Evolutionary conservation across 2,329 filamentous ascomycete genomes (phyloP), one percentile per base, ranked within the genome.

Genomic region (Cladosporium colombiae): DNA sequence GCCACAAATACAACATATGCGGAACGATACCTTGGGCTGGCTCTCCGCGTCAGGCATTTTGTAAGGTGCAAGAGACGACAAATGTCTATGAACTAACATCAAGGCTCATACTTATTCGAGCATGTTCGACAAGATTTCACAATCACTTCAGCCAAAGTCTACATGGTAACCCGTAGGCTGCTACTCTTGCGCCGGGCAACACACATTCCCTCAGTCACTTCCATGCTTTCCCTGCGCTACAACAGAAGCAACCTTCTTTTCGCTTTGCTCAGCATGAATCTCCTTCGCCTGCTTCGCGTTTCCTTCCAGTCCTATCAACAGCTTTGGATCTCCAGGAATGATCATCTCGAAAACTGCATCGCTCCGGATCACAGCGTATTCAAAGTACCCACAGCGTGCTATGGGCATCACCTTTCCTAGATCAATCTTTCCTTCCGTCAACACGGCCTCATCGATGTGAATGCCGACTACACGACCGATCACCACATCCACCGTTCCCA

Each of bases 301-400:
- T 10, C 76, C 76, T 62, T 78, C 76, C 59, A 78, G 65, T 13
- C 74, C 76, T 10, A 73, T 71, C 60, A 75, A 64, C 65, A 73
- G 60, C 66, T 74, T 72, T 56, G 72, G 71, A 71, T 77, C 74
- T 7, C 76, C 76, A 1, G 76, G 76, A 31, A 77, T 74, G 5
- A 73, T 74, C 86, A 88, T 88, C 58, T 88, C 85, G 75, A 88
- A 88, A 1, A 83, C 82, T 56, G 64, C 68, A 66, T 75, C 74
- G 25, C 85, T 81, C 61, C 77, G 76, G 2, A 88, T 78, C 13
- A 85, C 83, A 1, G 83, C 78, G 76, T 88, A 88, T 72, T 88
- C 79, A 70, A 83, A 85, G 72, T 88, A 88, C 18, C 86, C 86
- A 71, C 83, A 87, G 29, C 86, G 75, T 7, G 85, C 86, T 75